Base-by-base conservation (phyloP, 192 early-diverging fungal genomes). In the Rhizophagus sp. region DNA sequence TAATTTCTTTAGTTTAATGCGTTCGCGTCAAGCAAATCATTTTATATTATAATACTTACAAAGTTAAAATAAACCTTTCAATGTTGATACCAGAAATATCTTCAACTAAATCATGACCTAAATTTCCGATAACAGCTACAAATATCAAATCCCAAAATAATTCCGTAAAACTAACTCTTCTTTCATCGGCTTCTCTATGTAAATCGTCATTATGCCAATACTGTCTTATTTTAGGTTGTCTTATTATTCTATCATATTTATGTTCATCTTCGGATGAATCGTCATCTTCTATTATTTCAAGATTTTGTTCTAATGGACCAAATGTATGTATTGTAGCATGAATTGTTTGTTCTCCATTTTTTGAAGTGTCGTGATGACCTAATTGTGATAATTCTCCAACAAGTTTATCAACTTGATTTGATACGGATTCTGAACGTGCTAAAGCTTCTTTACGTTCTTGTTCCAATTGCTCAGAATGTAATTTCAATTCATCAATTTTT, bases 131-230 rank as follows among this genome's bases (percentile, higher is more conserved):
- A 19, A 77, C 71, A 11, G 52, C 80, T 15, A 81, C 80, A 69
- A 81, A 81, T 13, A 81, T 78, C 47, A 81, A 71, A 71, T 81
- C 80, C 65, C 75, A 81, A 81, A 81, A 81, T n/a, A 81, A 70
- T 76, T 81, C 80, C 6, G 75, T 78, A 68, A 65, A 64, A 64
- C 63, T 77, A 6, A 66, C 13, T 47, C 5, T 27, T 68, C 80
- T 50, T 72, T 81, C 80, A 24, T 81, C 80, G 2, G 34, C 52
- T 69, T 76, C 80, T 62, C 80, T 33, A 77, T 81, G 73, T 44
- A 81, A 77, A 4, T 25, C 25, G 11, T 57, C 67, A 33, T 71
- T 39, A 62, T 81, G 65, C 57, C 66, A 81, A 76, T 81, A 81
- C 25, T 81, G 80, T 22, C 80, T 62, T 22, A 76, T 57, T 57